Conservation (phyloP, 2,329 filamentous ascomycete genomes). For the Calonectria pauciramosa region DNA sequence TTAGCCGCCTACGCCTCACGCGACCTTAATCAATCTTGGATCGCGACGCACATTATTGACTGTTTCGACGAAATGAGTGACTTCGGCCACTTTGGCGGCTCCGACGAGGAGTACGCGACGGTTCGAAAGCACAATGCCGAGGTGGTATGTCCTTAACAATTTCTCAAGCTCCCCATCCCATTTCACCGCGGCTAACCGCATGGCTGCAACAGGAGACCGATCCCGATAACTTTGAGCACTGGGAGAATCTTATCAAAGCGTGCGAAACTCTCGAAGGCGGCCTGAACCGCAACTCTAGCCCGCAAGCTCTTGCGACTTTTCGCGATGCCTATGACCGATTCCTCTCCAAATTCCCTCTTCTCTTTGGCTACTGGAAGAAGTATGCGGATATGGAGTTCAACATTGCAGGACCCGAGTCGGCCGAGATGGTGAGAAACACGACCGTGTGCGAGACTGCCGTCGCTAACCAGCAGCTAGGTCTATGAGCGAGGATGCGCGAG, state of each 20-base stretch:
- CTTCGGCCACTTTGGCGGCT: slow-evolving; percentile 77
- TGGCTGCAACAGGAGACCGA: slow-evolving; percentile 68
- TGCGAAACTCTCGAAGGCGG: slow-evolving; percentile 91
- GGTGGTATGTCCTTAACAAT: slow-evolving; percentile 68
- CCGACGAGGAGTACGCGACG: slow-evolving; percentile 86
- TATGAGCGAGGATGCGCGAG: slow-evolving; percentile 96
- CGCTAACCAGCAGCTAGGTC: slow-evolving; percentile 68
- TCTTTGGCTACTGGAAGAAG: slow-evolving; percentile 99
- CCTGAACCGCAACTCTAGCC: slow-evolving; percentile 95
- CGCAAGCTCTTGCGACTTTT: slow-evolving; percentile 89
- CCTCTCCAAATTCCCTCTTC: slow-evolving; percentile 91
- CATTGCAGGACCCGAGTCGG: slow-evolving; percentile 95
- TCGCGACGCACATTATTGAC: slow-evolving; percentile 29
- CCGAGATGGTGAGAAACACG: slow-evolving; percentile 83
- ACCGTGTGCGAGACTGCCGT: background rate
- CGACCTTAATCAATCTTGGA: slow-evolving; percentile 24
- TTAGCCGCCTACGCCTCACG: slow-evolving; percentile 6
- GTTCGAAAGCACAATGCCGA: slow-evolving; percentile 83
- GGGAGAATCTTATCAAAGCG: slow-evolving; percentile 91
- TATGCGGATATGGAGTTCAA: slow-evolving; percentile 98
- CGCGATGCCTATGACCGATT: slow-evolving; percentile 93
- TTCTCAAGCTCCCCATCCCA: background rate
- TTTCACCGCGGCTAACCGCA: slow-evolving; percentile 39
- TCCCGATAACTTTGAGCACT: slow-evolving; percentile 91
- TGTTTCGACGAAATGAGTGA: slow-evolving; percentile 72